Evolutionary conservation across 306 rosid genomes (phyloP).

Genomic region (Quercus suber): DNA sequence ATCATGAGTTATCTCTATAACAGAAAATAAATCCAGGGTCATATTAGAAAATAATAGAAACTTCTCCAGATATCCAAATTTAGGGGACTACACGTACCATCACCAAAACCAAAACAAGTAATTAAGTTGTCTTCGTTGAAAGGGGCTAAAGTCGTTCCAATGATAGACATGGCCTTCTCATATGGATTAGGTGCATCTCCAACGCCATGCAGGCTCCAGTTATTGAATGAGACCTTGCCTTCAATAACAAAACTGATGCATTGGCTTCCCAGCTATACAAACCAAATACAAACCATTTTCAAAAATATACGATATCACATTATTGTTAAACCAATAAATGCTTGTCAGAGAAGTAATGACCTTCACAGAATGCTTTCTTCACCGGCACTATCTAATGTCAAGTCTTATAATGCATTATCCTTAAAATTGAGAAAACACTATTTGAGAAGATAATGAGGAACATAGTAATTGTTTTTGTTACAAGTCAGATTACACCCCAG

Average conservation of each 20-base stretch:
- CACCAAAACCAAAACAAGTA: conserved; percentile 95
- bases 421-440: neutral
- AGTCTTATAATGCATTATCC: neutral
- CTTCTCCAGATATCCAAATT: neutral
- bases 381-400: neutral
- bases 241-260: conserved; percentile 26
- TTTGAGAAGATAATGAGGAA: neutral
- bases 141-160: conserved; percentile 87
- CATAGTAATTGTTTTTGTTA: neutral
- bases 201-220: conserved; percentile 68
- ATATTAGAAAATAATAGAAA: neutral
- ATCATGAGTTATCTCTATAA: conserved; percentile 74
- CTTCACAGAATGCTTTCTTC: neutral
- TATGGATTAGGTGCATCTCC: conserved; percentile 76
- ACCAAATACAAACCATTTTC: conserved; percentile 9
- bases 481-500: neutral
- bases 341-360: neutral
- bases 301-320: neutral
- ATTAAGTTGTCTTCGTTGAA: conserved; percentile 88
- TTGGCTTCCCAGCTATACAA: conserved; percentile 14
- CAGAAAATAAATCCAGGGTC: conserved; percentile 16
- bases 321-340: neutral
- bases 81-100: conserved; percentile 43
- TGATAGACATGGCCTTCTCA: conserved; percentile 70
- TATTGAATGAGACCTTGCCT: conserved; percentile 75